Evolutionary conservation across 208 protist species (phyloP).

Genomic region (Leishmania martiniquensis): DNA sequence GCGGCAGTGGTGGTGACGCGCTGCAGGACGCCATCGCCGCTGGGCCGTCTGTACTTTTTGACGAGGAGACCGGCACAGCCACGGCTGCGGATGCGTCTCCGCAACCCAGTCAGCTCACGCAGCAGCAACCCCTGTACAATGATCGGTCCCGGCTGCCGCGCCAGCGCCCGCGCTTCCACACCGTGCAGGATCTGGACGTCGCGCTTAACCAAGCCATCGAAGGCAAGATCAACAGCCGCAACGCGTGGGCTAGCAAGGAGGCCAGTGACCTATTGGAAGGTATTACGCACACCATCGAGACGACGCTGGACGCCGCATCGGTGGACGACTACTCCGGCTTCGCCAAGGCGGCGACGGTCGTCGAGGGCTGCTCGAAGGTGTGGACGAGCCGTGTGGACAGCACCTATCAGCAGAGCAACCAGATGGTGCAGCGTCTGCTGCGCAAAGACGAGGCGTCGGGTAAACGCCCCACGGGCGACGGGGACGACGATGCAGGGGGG

Average conservation of each 20-base stretch:
- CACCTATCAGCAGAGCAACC: slow-evolving; percentile 85
- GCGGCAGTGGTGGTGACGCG: background rate
- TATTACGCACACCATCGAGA: slow-evolving; percentile 89
- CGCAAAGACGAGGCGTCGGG: slow-evolving; percentile 66
- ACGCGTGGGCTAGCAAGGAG: slow-evolving; percentile 89
- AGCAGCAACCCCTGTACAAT: slow-evolving; percentile 2
- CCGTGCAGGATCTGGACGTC: slow-evolving; percentile 84
- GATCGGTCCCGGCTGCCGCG: slow-evolving; percentile 37
- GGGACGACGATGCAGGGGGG: slow-evolving; percentile 33
- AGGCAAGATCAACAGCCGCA: slow-evolving; percentile 91
- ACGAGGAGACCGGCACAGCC: slow-evolving; percentile 41
- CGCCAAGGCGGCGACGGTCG: slow-evolving; percentile 90
- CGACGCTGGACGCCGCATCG: slow-evolving; percentile 60
- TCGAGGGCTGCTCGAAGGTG: slow-evolving; percentile 93
- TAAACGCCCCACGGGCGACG: slow-evolving; percentile 25
- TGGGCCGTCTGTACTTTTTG: slow-evolving; percentile 62
- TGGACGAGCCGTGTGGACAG: slow-evolving; percentile 93
- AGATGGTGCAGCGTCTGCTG: slow-evolving; percentile 88
- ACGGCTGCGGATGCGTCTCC: slow-evolving; percentile 32
- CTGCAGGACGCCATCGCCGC: slow-evolving; percentile 40
- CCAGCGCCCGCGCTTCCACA: slow-evolving; percentile 83
- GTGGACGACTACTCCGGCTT: slow-evolving; percentile 88
- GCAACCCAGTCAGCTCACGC: slow-evolving; percentile 45
- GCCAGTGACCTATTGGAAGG: slow-evolving; percentile 89
- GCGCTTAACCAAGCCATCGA: slow-evolving; percentile 90